Evolutionary conservation across 495 filamentous ascomycete species (phyloP).

Genomic region (Darksidea phi): DNA sequence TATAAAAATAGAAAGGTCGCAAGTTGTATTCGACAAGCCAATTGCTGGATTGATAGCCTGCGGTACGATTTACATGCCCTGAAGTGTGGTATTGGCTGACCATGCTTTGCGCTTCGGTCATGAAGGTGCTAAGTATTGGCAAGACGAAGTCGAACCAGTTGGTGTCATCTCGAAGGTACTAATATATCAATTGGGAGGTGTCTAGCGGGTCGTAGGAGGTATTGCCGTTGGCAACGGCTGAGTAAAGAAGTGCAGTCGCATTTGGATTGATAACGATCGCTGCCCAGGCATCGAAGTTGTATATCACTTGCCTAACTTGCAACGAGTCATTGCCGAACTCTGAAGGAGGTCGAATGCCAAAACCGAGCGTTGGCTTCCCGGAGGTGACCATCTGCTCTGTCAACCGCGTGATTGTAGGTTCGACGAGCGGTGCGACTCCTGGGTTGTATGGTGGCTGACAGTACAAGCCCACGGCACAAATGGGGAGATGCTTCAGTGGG

Average conservation of each 20-base stretch:
- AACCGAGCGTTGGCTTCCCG: slow-evolving; percentile 48
- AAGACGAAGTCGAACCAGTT: slow-evolving; percentile 55
- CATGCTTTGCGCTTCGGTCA: slow-evolving; percentile 46
- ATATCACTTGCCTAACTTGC: slow-evolving; percentile 17
- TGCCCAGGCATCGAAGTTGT: slow-evolving; percentile 24
- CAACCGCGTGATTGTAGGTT: slow-evolving; percentile 52
- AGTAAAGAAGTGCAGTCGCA: slow-evolving; percentile 18
- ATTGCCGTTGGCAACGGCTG: slow-evolving; percentile 18
- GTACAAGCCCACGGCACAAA: slow-evolving; percentile 69
- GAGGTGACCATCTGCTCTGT: slow-evolving; percentile 28
- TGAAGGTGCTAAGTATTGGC: slow-evolving; percentile 51
- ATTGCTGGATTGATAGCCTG: slow-evolving; percentile 64
- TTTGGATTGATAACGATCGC: slow-evolving; percentile 30
- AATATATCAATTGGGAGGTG: slow-evolving; percentile 59
- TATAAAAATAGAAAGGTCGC: slow-evolving; percentile 59
- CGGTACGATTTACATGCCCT: slow-evolving; percentile 50
- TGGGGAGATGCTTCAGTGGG: slow-evolving; percentile 50
- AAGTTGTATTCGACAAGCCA: slow-evolving; percentile 60
- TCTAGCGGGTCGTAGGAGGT: slow-evolving; percentile 53
- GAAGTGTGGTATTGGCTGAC: slow-evolving; percentile 51
- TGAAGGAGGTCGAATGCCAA: slow-evolving; percentile 45
- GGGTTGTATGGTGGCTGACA: slow-evolving; percentile 55
- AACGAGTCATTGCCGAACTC: slow-evolving; percentile 51
- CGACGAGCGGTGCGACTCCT: slow-evolving; percentile 53
- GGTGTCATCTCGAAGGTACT: slow-evolving; percentile 59